phyloP scores from a whole-genome alignment of 73 alveolate species.

The Tetrahymena malaccensis region DNA sequence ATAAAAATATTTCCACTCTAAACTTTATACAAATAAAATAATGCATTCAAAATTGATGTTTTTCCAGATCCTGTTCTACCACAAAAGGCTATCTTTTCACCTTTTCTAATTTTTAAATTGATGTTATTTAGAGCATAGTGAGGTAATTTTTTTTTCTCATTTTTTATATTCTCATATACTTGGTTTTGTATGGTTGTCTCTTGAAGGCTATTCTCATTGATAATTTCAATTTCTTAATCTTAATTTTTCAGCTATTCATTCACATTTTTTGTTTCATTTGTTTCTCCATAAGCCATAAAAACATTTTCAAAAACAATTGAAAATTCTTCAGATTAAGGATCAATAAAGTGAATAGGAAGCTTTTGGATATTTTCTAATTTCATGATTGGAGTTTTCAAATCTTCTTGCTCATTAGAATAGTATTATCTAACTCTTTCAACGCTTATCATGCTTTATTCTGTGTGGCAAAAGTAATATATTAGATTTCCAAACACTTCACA shows the following conservation, averaged over 20 bases:
- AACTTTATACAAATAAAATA: constrained; percentile 65
- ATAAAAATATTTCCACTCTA: constrained; percentile 27
- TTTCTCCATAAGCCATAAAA: constrained; percentile 23
- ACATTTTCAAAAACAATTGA: constrained; percentile 33
- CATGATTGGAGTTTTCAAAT: not conserved
- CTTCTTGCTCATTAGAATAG: constrained; percentile 9
- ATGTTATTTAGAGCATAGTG: constrained; percentile 22
- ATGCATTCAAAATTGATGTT: constrained; percentile 62
- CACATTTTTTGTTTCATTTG: not conserved
- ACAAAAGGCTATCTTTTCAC: constrained; percentile 68
- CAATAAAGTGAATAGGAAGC: not conserved
- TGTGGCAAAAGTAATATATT: constrained; percentile 5
- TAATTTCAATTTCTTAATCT: no score
- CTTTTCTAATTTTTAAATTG: constrained; percentile 14
- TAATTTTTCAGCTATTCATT: no score
- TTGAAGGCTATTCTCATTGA: no score
- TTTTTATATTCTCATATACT: not conserved
- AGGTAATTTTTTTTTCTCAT: not conserved
- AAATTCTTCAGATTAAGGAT: not conserved
- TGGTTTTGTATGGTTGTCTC: not conserved
- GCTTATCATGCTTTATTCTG: constrained; percentile 31
- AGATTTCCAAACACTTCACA: constrained; percentile 15
- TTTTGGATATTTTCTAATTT: not conserved
- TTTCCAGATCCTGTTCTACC: constrained; percentile 92
- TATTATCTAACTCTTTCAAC: constrained; percentile 38